A percentile compares a stretch with the other conserved stretches of the same genome.
Conservation (phyloP, 2,329 filamentous ascomycete genomes). For the Fusarium sp. region DNA sequence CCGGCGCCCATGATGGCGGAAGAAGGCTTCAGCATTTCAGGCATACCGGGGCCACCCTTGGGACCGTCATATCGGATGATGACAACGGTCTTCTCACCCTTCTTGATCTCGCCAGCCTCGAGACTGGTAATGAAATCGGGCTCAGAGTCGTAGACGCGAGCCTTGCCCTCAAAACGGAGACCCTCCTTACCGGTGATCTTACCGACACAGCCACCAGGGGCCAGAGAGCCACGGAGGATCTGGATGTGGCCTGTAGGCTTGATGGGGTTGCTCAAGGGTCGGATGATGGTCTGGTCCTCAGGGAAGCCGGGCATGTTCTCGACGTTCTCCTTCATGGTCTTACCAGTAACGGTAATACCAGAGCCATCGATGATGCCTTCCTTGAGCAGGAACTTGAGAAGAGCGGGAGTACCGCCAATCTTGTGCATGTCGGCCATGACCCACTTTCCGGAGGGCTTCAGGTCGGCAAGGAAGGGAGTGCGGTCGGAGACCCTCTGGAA, state of each 20-base stretch:
- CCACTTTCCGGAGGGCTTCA: conserved; percentile 88
- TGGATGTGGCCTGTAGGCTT: conserved; percentile 89
- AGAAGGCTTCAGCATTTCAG: conserved; percentile 93
- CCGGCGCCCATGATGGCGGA: conserved; percentile 93
- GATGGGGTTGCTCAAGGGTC: conserved; percentile 83
- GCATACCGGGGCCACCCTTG: conserved; percentile 94
- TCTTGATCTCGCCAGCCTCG: conserved; percentile 80
- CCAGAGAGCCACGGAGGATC: conserved; percentile 86
- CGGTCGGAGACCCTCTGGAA: conserved; percentile 86
- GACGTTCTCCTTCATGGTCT: conserved; percentile 89
- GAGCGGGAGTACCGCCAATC: conserved; percentile 86
- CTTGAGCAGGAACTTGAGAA: conserved; percentile 88
- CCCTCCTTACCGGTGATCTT: conserved; percentile 97
- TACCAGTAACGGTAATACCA: conserved; percentile 87
- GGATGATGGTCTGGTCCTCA: conserved; percentile 83
- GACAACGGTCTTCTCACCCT: conserved; percentile 88
- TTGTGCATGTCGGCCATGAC: conserved; percentile 88
- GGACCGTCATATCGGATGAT: conserved; percentile 95
- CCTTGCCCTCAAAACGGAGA: conserved; percentile 82
- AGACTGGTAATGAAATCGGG: conserved; percentile 82
- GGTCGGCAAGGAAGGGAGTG: conserved; percentile 82
- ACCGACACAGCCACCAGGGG: conserved; percentile 86
- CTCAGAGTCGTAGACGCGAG: conserved; percentile 87
- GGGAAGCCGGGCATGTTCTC: conserved; percentile 79
- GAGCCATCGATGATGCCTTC: conserved; percentile 84